A percentile compares a stretch with the other conserved stretches of the same genome.
These are phyloP conservation scores for Trichoderma sp. DNA, from an alignment of 2,329 filamentous ascomycete species.

Conservation along the genomic window DNA sequence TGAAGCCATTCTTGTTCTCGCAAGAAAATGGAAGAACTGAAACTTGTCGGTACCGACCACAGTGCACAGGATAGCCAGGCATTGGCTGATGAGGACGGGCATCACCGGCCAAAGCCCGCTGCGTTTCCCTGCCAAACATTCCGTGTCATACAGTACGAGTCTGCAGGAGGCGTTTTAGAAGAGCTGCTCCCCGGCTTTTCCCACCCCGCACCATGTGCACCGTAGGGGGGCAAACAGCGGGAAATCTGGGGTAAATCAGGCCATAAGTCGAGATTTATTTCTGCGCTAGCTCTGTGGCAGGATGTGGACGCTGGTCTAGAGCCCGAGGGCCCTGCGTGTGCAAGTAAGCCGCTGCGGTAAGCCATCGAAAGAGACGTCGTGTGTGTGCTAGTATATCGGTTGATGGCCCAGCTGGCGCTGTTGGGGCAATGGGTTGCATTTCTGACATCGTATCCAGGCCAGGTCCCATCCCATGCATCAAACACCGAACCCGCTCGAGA, in stretches of 20 bases:
- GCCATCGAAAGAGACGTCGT: background rate
- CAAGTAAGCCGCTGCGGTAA: background rate
- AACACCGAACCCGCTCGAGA: background rate
- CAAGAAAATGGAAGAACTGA: background rate
- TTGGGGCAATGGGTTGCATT: conserved; percentile 12
- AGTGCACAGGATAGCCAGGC: background rate
- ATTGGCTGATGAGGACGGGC: background rate
- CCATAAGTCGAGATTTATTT: conserved; percentile 18
- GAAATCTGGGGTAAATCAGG: conserved; percentile 25
- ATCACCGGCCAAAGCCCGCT: background rate
- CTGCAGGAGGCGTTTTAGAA: background rate
- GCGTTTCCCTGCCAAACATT: background rate
- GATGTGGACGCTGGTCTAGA: conserved; percentile 19
- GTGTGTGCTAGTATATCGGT: background rate
- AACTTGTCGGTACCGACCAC: background rate
- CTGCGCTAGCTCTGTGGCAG: conserved; percentile 10
- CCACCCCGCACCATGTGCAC: conserved; percentile 16
- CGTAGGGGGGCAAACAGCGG: conserved; percentile 13
- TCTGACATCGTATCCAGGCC: conserved; percentile 3
- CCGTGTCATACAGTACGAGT: background rate
- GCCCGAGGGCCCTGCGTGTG: conserved; percentile 4
- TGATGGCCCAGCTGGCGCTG: background rate
- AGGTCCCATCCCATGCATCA: background rate
- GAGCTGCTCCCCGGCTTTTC: conserved; percentile 22
- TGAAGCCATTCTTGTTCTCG: background rate